Percentiles rank a stretch among this genome's conserved stretches.
phyloP scores from a whole-genome alignment of 129 eudicot genomes.

The Dittrichia graveolens region DNA sequence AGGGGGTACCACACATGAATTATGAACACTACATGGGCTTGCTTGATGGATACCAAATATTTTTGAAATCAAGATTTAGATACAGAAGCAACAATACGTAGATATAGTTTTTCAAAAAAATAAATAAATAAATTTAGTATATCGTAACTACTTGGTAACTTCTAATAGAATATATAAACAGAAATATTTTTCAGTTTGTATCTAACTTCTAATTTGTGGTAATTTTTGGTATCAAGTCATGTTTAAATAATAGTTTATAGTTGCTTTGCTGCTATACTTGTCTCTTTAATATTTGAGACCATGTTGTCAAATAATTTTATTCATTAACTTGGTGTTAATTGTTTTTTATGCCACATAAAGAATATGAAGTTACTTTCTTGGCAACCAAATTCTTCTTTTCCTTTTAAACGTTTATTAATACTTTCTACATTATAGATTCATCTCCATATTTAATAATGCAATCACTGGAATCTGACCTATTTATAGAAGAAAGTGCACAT shows the following conservation, averaged over 20 bases:
- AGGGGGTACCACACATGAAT: too few relatives aligned
- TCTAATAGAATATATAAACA: not conserved
- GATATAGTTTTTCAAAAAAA: too few relatives aligned
- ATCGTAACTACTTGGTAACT: not conserved
- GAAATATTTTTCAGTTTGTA: constrained; percentile 7
- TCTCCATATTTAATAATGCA: not conserved
- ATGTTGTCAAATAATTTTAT: not conserved
- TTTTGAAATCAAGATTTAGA: not conserved
- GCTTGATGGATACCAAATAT: too few relatives aligned
- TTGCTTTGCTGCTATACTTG: not conserved
- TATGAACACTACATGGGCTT: too few relatives aligned
- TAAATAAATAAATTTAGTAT: too few relatives aligned
- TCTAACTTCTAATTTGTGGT: not conserved
- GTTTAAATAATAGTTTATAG: constrained; percentile 8
- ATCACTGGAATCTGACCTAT: constrained; percentile 9
- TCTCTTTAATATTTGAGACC: not conserved
- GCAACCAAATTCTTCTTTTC: not conserved
- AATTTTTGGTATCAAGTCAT: not conserved
- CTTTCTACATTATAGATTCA: not conserved
- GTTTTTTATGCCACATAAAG: not conserved
- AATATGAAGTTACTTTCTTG: not conserved
- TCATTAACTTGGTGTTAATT: constrained; percentile 1
- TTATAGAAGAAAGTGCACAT: constrained; percentile 18
- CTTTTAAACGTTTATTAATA: not conserved
- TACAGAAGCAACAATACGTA: not conserved